phyloP scores from a whole-genome alignment of 306 rosid genomes.

The Fagus sylvatica region DNA sequence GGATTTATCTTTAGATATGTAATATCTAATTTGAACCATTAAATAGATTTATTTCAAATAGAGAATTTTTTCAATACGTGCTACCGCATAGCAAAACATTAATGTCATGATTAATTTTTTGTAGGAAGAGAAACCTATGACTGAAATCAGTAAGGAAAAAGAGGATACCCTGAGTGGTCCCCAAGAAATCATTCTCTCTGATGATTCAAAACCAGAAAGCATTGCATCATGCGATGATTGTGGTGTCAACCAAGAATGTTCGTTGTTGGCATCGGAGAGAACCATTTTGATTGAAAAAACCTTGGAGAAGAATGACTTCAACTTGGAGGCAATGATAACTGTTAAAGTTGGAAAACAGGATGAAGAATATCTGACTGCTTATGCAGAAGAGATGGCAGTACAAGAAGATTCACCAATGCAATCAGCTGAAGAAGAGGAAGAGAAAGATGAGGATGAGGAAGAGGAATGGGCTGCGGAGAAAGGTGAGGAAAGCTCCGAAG shows the following conservation, averaged over 20 bases:
- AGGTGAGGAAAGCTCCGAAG: conserved; percentile 26
- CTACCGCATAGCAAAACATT: not conserved
- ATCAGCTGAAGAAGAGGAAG: not conserved
- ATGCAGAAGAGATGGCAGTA: not conserved
- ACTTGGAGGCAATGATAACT: not conserved
- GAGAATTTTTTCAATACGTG: not conserved
- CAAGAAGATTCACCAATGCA: conserved; percentile 1
- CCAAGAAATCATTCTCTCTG: conserved; percentile 40
- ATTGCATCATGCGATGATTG: conserved; percentile 26
- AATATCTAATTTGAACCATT: too few relatives aligned
- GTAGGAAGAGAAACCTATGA: conserved; percentile 33
- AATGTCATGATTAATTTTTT: not conserved
- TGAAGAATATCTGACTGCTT: not conserved
- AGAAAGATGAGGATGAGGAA: conserved; percentile 1
- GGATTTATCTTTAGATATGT: too few relatives aligned
- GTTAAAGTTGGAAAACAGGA: not conserved
- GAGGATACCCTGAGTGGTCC: conserved; percentile 6
- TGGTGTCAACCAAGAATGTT: conserved; percentile 4
- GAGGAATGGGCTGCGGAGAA: conserved; percentile 16
- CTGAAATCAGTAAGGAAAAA: conserved; percentile 3
- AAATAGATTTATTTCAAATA: too few relatives aligned
- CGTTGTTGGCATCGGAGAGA: not conserved
- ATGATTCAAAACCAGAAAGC: conserved; percentile 38
- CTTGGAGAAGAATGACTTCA: conserved; percentile 21
- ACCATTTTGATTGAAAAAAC: conserved; percentile 12